phyloP scores from a whole-genome alignment of 2,329 filamentous ascomycete species.

The Acephala macrosclerotiorum region DNA sequence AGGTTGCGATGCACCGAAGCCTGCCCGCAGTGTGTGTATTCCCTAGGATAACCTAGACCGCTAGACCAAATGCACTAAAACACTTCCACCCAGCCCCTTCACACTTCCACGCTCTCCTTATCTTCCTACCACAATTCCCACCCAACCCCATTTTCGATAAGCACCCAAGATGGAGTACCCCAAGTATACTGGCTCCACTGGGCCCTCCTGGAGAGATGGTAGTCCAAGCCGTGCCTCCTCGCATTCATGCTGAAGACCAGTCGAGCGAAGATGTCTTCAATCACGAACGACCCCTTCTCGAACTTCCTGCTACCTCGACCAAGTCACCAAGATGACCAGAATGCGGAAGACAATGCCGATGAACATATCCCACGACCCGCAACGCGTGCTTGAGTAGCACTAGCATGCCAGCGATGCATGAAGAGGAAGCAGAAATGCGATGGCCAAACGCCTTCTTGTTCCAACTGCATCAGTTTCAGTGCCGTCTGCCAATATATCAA shows the following conservation, averaged over 20 bases:
- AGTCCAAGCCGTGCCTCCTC: neutral
- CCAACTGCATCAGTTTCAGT: constrained; percentile 29
- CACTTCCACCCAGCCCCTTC: neutral
- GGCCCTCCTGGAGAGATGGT: neutral
- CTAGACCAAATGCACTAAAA: neutral
- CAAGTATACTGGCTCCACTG: constrained; percentile 1
- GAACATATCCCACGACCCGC: constrained; percentile 1
- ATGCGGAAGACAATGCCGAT: neutral
- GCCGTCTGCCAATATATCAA: constrained; percentile 28
- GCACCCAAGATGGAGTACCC: constrained; percentile 6
- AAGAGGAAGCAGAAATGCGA: constrained; percentile 34
- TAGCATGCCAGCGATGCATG: constrained; percentile 36
- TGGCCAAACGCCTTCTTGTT: constrained; percentile 11
- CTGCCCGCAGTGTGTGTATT: too few species aligned
- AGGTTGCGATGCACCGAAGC: too few species aligned
- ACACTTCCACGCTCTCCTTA: neutral
- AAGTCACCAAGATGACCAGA: constrained; percentile 5
- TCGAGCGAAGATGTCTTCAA: neutral
- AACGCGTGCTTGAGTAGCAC: constrained; percentile 27
- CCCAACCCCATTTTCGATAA: constrained; percentile 10
- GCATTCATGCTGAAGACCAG: neutral
- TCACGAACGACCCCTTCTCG: neutral
- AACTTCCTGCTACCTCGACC: neutral
- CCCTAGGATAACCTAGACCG: neutral
- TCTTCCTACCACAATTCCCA: neutral